A percentile compares a stretch with the other conserved stretches of the same genome.
Conservation (phyloP, 2,329 filamentous ascomycete genomes). For the Pestalotiopsis sp. region DNA sequence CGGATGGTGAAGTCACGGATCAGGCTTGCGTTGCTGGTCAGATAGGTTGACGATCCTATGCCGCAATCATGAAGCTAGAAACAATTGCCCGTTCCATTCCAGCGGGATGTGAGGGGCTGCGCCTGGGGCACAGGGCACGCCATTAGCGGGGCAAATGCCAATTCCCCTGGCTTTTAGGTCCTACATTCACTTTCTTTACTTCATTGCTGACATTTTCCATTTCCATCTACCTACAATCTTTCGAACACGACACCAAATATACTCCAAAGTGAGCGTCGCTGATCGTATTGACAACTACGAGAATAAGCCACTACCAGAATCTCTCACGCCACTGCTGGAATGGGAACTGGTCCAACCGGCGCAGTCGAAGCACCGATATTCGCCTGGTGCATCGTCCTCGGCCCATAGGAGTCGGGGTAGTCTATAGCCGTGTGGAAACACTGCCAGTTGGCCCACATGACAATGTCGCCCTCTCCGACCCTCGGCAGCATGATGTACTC, state of each 20-base stretch:
- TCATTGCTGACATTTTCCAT: neutral
- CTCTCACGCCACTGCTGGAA: constrained; percentile 13
- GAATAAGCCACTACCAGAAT: neutral
- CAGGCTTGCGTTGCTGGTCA: neutral
- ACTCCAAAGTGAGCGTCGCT: neutral
- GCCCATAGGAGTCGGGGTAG: constrained; percentile 41
- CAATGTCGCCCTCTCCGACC: constrained; percentile 45
- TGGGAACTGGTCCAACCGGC: constrained; percentile 21
- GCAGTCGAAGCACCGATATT: constrained; percentile 38
- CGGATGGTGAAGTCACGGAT: neutral
- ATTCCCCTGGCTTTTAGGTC: neutral
- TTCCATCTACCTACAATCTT: neutral
- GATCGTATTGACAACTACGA: neutral
- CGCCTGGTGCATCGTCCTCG: constrained; percentile 48
- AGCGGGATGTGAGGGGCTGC: neutral
- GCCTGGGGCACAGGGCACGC: neutral
- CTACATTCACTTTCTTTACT: neutral
- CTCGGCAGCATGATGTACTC: constrained; percentile 43
- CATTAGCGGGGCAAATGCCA: neutral
- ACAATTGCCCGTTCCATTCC: neutral
- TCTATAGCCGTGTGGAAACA: constrained; percentile 46
- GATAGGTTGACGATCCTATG: neutral
- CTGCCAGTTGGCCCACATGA: constrained; percentile 46
- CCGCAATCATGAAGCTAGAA: neutral
- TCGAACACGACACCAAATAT: neutral